Evolutionary conservation across 164 flowering plant genomes (phyloP), one percentile per base, ranked within the genome.

Genomic region (Cinnamomum chago): DNA sequence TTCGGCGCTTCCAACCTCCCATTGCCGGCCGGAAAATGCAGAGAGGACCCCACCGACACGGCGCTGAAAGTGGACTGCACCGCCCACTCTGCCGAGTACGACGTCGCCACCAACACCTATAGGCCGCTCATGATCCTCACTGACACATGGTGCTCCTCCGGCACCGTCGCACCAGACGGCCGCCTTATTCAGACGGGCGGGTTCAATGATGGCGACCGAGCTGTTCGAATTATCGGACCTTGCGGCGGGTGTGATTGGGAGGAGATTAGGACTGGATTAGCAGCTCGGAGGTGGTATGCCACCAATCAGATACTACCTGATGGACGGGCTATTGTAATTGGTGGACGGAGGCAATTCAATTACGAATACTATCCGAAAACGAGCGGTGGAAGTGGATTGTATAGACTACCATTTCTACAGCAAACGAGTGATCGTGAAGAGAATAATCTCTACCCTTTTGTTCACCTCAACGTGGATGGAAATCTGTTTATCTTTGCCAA

Each of bases 111-210:
- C 72, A 88, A 92, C 75, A 23, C 87, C 0, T 17, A 88, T 22
- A 83, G 94, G 2, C 84, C 97, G 0, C 88, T 92, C 3, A 83
- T 72, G 52, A 81, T 92, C 24, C 83, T 74, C 11, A 88, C 94
- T 5, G 88, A 92, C 72, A 83, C 85, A 0, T 92, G 95, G 95
- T 92, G 97, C 76, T 92, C 97, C 2, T 91, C 95, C 5, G 97
- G 93, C 3, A 77, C 90, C 0, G 77, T 81, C 1, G 33, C 73
- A 24, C 70, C 90, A 0, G 87, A 89, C 33, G 96, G 97, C 5
- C n/a, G 68, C 2, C 76, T 93, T n/a, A 62, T 89, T 30, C 97
- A 93, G 64, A 87, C 96, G 2, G 97, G 97, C 5, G 96, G 97
- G 1, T 90, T 52, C 80, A 79, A 79, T 12, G 90, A 85, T 22